Conservation (phyloP, 1,284 basidiomycete genomes). For the Papiliotrema nemorosa region DNA sequence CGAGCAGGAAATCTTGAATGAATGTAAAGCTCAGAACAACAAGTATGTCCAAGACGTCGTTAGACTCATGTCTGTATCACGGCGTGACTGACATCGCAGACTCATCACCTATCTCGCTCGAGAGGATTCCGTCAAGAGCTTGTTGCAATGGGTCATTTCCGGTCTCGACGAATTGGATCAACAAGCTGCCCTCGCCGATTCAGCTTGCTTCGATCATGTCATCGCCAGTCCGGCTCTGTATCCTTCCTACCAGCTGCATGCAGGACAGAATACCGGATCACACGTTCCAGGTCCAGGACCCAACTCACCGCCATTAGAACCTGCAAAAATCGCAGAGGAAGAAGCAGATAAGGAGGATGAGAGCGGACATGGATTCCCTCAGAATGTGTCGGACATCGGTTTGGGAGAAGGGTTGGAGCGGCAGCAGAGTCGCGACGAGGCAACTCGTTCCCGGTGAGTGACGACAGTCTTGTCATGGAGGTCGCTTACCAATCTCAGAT, state of each 20-base stretch:
- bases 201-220: slow-evolving; percentile 25
- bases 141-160: slow-evolving; percentile 45
- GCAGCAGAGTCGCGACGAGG: slow-evolving; percentile 10
- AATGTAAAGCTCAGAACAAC: slow-evolving; percentile 92
- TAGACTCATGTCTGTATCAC: no score
- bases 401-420: slow-evolving; percentile 30
- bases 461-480: no score
- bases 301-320: slow-evolving; percentile 26
- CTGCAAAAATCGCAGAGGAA: slow-evolving; percentile 14
- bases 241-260: slow-evolving; percentile 20
- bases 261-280: background rate
- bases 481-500: slow-evolving; percentile 55
- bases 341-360: slow-evolving; percentile 2
- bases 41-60: slow-evolving; percentile 36
- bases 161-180: slow-evolving; percentile 47
- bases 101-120: slow-evolving; percentile 42
- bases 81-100: slow-evolving; percentile 21
- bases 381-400: slow-evolving; percentile 8
- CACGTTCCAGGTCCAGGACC: slow-evolving; percentile 21
- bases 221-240: slow-evolving; percentile 23
- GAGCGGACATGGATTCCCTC: slow-evolving; percentile 2
- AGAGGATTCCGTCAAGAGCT: slow-evolving; percentile 41
- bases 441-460: no score
- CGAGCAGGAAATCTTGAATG: slow-evolving; percentile 89
- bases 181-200: slow-evolving; percentile 32